Percentiles rank a stretch among this genome's conserved stretches.
Conservation (phyloP, 208 protist genomes). For the Vickermania spadyakhi region DNA sequence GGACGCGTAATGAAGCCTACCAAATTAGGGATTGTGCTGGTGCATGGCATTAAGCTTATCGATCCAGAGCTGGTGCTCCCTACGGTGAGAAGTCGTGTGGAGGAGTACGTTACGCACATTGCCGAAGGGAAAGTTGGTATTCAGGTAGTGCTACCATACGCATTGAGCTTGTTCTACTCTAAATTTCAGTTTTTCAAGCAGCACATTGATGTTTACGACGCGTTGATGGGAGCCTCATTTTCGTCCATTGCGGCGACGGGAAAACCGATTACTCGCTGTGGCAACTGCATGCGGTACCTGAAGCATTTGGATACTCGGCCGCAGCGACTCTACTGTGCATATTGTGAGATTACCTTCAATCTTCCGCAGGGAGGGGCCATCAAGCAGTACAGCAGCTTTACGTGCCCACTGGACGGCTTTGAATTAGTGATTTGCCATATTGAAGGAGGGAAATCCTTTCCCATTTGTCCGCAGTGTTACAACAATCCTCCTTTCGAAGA, state of each 20-base stretch:
- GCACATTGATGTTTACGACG: slow-evolving; percentile 90
- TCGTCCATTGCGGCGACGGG: slow-evolving; percentile 64
- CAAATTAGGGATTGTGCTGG: slow-evolving; percentile 89
- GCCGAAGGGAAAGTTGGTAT: slow-evolving; percentile 82
- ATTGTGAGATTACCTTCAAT: slow-evolving; percentile 89
- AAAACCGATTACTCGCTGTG: slow-evolving; percentile 85
- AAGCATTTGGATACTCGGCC: slow-evolving; percentile 78
- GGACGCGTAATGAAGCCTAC: slow-evolving; percentile 89
- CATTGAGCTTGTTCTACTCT: slow-evolving; percentile 69
- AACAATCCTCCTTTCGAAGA: slow-evolving; percentile 93
- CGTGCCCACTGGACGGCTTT: slow-evolving; percentile 91
- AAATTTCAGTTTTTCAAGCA: slow-evolving; percentile 91
- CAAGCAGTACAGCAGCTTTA: slow-evolving; percentile 77
- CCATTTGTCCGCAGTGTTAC: slow-evolving; percentile 92
- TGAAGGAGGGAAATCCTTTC: slow-evolving; percentile 81
- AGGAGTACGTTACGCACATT: slow-evolving; percentile 90
- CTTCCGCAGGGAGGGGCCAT: slow-evolving; percentile 84
- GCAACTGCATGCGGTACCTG: slow-evolving; percentile 89
- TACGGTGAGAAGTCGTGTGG: slow-evolving; percentile 85
- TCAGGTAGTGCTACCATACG: slow-evolving; percentile 74
- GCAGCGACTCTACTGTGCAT: slow-evolving; percentile 89
- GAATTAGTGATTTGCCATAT: slow-evolving; percentile 89
- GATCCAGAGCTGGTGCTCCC: slow-evolving; percentile 92
- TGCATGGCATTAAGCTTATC: slow-evolving; percentile 91
- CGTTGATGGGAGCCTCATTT: slow-evolving; percentile 93